These are phyloP conservation scores for Oryza australiensis DNA, from an alignment of 176 grass and related monocot species.

Conservation along the genomic window DNA sequence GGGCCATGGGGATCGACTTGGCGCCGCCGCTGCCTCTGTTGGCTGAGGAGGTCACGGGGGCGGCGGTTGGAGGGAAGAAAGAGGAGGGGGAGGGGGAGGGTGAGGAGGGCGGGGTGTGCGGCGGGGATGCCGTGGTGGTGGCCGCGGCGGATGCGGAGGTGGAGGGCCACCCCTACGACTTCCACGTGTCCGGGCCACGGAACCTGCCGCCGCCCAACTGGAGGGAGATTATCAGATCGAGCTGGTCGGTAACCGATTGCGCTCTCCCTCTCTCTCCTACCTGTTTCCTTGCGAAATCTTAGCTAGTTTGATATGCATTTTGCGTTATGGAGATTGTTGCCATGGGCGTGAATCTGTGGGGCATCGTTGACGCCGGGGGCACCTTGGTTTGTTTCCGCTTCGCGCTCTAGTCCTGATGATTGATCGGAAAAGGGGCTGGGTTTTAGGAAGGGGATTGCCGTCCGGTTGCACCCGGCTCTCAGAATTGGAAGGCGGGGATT, in stretches of 20 bases:
- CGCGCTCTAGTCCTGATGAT: background rate
- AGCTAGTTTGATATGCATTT: background rate
- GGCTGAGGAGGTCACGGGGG: conserved; percentile 6
- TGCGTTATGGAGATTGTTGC: background rate
- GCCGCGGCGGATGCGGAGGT: conserved; percentile 44
- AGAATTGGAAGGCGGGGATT: background rate
- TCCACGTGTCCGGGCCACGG: conserved; percentile 81
- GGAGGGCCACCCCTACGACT: conserved; percentile 79
- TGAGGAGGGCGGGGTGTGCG: conserved; percentile 29
- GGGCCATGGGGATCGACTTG: conserved; percentile 34
- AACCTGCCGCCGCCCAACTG: conserved; percentile 81
- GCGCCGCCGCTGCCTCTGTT: background rate
- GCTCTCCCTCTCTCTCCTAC: background rate
- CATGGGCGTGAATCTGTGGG: background rate
- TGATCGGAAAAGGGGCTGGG: background rate
- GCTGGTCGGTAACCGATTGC: conserved; percentile 62
- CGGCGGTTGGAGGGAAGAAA: background rate
- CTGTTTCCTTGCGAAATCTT: background rate
- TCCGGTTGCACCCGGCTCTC: background rate
- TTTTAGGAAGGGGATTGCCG: background rate
- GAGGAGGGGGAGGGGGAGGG: conserved; percentile 20
- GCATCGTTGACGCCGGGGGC: background rate
- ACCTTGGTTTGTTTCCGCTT: background rate
- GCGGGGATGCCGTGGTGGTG: conserved; percentile 51
- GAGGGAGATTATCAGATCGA: conserved; percentile 86